phyloP scores from a whole-genome alignment of 805 yeast genomes.

The Henningerozyma blattae region DNA sequence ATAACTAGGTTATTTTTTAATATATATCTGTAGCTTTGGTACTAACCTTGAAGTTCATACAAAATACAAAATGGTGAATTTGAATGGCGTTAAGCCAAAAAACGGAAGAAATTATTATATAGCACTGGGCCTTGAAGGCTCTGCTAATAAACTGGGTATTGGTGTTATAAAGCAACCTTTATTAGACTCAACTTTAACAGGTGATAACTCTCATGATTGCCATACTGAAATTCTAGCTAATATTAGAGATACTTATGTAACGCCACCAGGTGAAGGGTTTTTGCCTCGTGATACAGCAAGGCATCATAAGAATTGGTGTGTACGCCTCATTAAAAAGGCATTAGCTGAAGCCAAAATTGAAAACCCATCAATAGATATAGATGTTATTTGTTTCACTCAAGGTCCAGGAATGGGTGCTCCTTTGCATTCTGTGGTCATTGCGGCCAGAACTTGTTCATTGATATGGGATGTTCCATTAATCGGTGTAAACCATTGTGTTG shows the following conservation, averaged over 20 bases:
- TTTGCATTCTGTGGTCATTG: constrained; percentile 79
- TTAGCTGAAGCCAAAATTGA: constrained; percentile 45
- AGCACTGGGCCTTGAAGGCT: constrained; percentile 91
- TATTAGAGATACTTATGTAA: constrained; percentile 84
- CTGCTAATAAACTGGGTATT: constrained; percentile 92
- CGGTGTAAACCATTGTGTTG: constrained; percentile 95
- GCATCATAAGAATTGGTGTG: constrained; percentile 93
- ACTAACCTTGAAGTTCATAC: not conserved
- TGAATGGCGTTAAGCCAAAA: constrained; percentile 19
- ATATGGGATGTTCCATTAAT: constrained; percentile 77
- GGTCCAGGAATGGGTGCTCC: constrained; percentile 99
- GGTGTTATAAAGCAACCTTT: constrained; percentile 72
- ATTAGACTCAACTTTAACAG: constrained; percentile 22
- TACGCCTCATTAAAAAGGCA: constrained; percentile 58
- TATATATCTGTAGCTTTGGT: not conserved
- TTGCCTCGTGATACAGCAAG: constrained; percentile 93
- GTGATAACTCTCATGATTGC: constrained; percentile 42
- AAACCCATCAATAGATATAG: constrained; percentile 38
- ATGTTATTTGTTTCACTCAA: constrained; percentile 85
- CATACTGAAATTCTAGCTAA: constrained; percentile 74
- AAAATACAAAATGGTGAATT: constrained; percentile 19
- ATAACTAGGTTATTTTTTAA: not conserved
- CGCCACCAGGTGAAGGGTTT: constrained; percentile 98
- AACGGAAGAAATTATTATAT: constrained; percentile 34
- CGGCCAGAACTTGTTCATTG: constrained; percentile 76